A percentile compares a stretch with the other conserved stretches of the same genome.
Conservation (phyloP, 2,329 filamentous ascomycete genomes). For the Aspergillus udagawae region DNA sequence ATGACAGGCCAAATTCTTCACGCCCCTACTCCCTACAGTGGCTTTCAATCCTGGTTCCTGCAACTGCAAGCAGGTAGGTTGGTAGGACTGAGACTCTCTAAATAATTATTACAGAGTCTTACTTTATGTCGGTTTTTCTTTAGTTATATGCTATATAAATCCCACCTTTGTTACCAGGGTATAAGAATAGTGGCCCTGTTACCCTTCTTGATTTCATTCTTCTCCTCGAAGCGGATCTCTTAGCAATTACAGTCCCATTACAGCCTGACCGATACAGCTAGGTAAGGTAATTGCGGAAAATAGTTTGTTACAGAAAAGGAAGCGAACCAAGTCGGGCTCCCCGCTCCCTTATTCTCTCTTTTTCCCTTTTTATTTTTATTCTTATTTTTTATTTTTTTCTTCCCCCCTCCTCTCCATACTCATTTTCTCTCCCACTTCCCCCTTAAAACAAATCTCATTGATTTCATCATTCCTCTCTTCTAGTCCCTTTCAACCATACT, state of each 20-base stretch:
- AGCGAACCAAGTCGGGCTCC: constrained; percentile 5
- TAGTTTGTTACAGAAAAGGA: constrained; percentile 1
- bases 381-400: constrained; percentile 3
- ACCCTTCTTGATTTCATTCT: not conserved
- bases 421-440: constrained; percentile 14
- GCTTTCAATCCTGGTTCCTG: constrained; percentile 1
- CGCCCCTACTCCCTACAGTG: constrained; percentile 12
- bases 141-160: not conserved
- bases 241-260: not conserved
- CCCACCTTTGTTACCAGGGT: not conserved
- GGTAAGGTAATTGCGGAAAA: not conserved
- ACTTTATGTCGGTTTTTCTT: constrained; percentile 1
- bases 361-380: not conserved
- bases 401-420: not conserved
- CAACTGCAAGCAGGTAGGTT: not conserved
- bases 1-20: constrained; percentile 36
- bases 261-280: not conserved
- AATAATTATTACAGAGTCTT: not conserved
- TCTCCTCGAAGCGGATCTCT: not conserved
- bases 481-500: not conserved
- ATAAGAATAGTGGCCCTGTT: not conserved
- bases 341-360: constrained; percentile 4
- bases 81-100: not conserved
- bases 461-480: not conserved
- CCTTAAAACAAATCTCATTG: not conserved